Evolutionary conservation across 352 stramenopile species (phyloP).

Genomic region (Globisporangium cylindrosporum): DNA sequence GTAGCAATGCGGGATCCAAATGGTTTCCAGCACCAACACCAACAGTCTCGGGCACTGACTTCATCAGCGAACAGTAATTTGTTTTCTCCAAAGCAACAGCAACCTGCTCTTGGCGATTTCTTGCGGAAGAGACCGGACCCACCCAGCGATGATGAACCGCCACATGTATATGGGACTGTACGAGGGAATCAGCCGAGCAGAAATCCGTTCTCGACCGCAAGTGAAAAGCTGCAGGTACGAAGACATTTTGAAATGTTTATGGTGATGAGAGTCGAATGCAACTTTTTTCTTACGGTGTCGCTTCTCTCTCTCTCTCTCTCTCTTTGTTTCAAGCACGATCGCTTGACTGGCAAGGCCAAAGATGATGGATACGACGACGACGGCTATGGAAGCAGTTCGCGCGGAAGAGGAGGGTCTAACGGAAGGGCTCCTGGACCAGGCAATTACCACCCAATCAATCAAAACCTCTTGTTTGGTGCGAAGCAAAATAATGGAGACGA

Average conservation of each 20-base stretch:
- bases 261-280: not conserved
- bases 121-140: conserved; percentile 30
- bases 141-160: conserved; percentile 14
- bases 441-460: conserved; percentile 76
- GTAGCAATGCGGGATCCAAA: not conserved
- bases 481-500: conserved; percentile 25
- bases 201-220: conserved; percentile 73
- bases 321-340: conserved; percentile 31
- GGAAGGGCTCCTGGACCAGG: conserved; percentile 33
- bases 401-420: conserved; percentile 16
- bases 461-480: conserved; percentile 56
- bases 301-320: not conserved
- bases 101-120: conserved; percentile 31
- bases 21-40: not conserved
- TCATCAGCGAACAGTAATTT: not conserved
- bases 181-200: conserved; percentile 13
- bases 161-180: not conserved
- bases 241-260: not conserved
- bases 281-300: not conserved
- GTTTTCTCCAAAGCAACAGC: conserved; percentile 12
- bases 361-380: conserved; percentile 29
- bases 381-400: conserved; percentile 17
- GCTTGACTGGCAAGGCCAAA: conserved; percentile 33
- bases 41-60: not conserved
- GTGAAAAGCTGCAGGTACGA: conserved; percentile 58